Conservation (phyloP, 257 asterid genomes). For the Primulina huaijiensis region DNA sequence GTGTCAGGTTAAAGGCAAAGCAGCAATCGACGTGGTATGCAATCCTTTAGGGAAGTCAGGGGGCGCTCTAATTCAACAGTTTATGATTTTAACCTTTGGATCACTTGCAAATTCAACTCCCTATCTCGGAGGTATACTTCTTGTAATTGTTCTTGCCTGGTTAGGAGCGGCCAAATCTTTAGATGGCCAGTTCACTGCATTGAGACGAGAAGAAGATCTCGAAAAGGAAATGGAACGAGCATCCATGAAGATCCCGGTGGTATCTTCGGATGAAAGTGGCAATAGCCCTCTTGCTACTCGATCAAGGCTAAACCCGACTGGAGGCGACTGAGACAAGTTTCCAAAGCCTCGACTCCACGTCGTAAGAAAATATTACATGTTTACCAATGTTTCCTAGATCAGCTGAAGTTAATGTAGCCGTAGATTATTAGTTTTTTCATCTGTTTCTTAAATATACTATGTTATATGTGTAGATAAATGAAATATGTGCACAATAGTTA, state of each 20-base stretch:
- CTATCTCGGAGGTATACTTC: constrained; percentile 85
- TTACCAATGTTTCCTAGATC: not conserved
- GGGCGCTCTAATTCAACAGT: constrained; percentile 91
- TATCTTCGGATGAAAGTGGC: constrained; percentile 45
- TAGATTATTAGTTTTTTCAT: too few species aligned
- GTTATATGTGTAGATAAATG: too few species aligned
- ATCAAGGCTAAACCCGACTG: constrained; percentile 1
- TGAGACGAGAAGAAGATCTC: constrained; percentile 36
- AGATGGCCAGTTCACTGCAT: constrained; percentile 73
- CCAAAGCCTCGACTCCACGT: not conserved
- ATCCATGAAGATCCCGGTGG: constrained; percentile 54
- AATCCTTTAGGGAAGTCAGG: constrained; percentile 94
- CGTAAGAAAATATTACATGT: not conserved
- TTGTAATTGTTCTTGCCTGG: constrained; percentile 82
- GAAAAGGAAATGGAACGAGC: constrained; percentile 85
- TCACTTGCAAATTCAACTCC: constrained; percentile 96
- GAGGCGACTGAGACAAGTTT: constrained; percentile 28
- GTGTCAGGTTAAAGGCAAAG: constrained; percentile 86
- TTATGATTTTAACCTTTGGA: constrained; percentile 87
- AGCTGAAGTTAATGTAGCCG: not conserved
- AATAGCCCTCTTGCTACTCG: constrained; percentile 41
- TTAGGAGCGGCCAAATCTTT: constrained; percentile 81
- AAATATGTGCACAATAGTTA: too few species aligned
- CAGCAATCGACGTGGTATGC: constrained; percentile 96
- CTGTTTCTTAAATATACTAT: too few species aligned